phyloP scores from a whole-genome alignment of 257 asterid species.

The Lycium barbarum region DNA sequence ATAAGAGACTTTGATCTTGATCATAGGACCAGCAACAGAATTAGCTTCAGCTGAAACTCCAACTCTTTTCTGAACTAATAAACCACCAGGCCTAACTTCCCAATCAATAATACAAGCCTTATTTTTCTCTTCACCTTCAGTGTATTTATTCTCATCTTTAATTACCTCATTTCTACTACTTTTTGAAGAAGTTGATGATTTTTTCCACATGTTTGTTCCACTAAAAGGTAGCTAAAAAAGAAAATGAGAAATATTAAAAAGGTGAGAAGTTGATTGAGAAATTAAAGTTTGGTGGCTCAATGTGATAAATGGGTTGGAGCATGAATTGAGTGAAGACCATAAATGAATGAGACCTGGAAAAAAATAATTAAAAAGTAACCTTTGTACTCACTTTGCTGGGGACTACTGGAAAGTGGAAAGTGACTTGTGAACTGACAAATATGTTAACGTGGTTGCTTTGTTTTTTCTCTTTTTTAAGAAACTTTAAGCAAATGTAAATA shows the following conservation, averaged over 20 bases:
- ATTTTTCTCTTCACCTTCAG: not conserved
- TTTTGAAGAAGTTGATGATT: constrained; percentile 37
- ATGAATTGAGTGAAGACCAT: constrained; percentile 36
- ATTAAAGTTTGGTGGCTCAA: constrained; percentile 32
- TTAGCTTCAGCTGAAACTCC: not conserved
- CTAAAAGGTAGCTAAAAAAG: not conserved
- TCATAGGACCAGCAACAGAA: constrained; percentile 35
- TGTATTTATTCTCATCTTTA: constrained; percentile 14
- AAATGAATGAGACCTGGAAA: constrained; percentile 29
- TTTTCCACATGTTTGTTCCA: constrained; percentile 32
- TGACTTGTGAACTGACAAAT: constrained; percentile 30
- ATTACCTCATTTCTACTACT: constrained; percentile 22
- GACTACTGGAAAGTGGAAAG: constrained; percentile 36
- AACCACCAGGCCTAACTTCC: constrained; percentile 46
- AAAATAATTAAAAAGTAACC: not conserved
- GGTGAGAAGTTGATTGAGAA: constrained; percentile 33
- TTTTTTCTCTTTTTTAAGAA: not conserved
- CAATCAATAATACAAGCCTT: constrained; percentile 35
- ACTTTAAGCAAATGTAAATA: not conserved
- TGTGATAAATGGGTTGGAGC: constrained; percentile 27
- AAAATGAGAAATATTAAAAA: not conserved
- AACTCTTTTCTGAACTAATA: constrained; percentile 45
- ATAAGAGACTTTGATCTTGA: constrained; percentile 42
- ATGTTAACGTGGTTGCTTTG: not conserved
- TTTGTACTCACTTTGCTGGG: constrained; percentile 25